These are phyloP conservation scores for Porcisia hertigi DNA, from an alignment of 208 protist genomes.

Conservation along the genomic window DNA sequence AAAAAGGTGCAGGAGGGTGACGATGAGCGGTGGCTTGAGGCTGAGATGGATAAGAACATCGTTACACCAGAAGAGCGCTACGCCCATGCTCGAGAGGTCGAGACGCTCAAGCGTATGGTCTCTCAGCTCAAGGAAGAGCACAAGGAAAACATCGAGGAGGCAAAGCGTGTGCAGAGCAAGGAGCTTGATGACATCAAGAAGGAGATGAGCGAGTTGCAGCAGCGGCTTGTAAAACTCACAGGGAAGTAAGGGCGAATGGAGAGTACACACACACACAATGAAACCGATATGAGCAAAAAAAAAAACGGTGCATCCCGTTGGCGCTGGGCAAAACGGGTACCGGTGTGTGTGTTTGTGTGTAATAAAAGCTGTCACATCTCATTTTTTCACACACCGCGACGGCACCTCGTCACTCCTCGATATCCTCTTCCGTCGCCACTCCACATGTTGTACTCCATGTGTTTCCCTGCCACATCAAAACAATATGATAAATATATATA, in stretches of 20 bases:
- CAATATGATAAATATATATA: too few species aligned
- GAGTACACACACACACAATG: not conserved
- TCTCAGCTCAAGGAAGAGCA: conserved; percentile 50
- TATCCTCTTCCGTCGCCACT: too few species aligned
- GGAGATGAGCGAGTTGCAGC: conserved; percentile 47
- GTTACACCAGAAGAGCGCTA: conserved; percentile 83
- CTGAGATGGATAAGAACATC: conserved; percentile 86
- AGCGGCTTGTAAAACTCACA: conserved; percentile 45
- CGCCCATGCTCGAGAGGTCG: conserved; percentile 60
- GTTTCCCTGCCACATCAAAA: too few species aligned
- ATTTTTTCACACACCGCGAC: too few species aligned
- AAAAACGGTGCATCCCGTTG: not conserved
- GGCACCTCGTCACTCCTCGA: too few species aligned
- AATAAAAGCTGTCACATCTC: too few species aligned
- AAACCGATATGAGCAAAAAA: not conserved
- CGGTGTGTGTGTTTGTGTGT: too few species aligned
- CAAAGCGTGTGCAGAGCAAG: conserved; percentile 36
- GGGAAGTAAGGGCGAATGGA: conserved; percentile 6
- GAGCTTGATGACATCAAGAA: conserved; percentile 56
- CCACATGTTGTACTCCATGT: too few species aligned
- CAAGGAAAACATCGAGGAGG: conserved; percentile 44
- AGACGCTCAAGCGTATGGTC: conserved; percentile 60
- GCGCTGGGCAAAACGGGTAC: not conserved
- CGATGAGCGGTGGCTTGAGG: conserved; percentile 86
- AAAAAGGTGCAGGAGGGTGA: conserved; percentile 47